Evolutionary conservation across 2,329 filamentous ascomycete genomes (phyloP).

Genomic region (Ophidiomyces ophidiicola): DNA sequence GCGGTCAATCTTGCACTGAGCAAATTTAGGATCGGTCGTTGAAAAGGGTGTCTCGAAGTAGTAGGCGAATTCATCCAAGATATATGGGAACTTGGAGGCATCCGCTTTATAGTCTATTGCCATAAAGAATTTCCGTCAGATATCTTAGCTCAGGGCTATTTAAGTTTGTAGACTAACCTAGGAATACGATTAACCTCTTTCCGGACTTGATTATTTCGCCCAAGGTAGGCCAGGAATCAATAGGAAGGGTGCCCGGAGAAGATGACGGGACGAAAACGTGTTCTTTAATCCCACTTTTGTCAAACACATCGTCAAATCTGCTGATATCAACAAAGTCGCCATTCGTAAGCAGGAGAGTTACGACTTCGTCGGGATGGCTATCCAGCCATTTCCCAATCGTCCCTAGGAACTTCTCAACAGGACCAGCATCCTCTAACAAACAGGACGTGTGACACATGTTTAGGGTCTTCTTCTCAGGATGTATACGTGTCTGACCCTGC

Average conservation of each 20-base stretch:
- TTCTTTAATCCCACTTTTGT: conserved; percentile 22
- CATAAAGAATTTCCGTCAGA: conserved; percentile 1
- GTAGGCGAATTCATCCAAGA: conserved; percentile 35
- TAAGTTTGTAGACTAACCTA: conserved; percentile 25
- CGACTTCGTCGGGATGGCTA: conserved; percentile 46
- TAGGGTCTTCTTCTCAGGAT: conserved; percentile 38
- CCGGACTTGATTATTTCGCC: conserved; percentile 30
- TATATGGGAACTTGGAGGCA: conserved; percentile 29
- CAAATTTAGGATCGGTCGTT: conserved; percentile 31
- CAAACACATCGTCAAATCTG: conserved; percentile 26
- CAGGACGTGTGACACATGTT: conserved; percentile 56
- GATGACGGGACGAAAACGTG: conserved; percentile 30
- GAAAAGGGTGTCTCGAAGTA: conserved; percentile 38
- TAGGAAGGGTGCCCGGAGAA: conserved; percentile 22
- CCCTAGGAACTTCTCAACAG: conserved; percentile 43
- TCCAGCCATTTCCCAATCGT: conserved; percentile 51
- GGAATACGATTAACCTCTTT: conserved; percentile 35
- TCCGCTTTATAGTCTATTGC: conserved; percentile 32
- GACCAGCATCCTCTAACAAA: conserved; percentile 46
- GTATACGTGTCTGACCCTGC: conserved; percentile 49
- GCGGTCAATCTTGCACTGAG: conserved; percentile 35
- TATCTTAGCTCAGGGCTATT: background rate
- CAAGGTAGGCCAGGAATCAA: conserved; percentile 34
- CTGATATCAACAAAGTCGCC: conserved; percentile 34
- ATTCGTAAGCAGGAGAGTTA: conserved; percentile 53